Conservation (phyloP, 2,329 filamentous ascomycete species). For the Tolypocladium amazonense region DNA sequence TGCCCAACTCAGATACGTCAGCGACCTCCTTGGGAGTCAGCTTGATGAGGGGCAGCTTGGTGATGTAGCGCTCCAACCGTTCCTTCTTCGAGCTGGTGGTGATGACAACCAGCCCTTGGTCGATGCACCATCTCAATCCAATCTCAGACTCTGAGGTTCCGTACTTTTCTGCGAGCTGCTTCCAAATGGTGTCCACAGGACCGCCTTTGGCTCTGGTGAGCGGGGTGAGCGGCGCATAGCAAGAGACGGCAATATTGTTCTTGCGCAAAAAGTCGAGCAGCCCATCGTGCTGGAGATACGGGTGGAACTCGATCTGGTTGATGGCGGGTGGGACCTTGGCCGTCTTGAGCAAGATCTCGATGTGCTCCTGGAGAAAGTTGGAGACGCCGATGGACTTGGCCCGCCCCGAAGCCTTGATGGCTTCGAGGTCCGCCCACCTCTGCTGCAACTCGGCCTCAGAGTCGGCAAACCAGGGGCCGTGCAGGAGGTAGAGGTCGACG, state of each 20-base stretch:
- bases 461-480: constrained; percentile 43
- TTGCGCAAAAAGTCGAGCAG: constrained; percentile 47
- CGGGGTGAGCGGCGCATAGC: constrained; percentile 46
- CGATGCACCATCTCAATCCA: constrained; percentile 48
- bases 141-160: constrained; percentile 44
- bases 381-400: constrained; percentile 66
- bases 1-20: constrained; percentile 43
- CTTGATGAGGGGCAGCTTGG: constrained; percentile 42
- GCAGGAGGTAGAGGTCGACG: constrained; percentile 60
- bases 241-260: constrained; percentile 44
- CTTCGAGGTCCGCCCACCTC: constrained; percentile 51
- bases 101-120: constrained; percentile 46
- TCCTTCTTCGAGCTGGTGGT: constrained; percentile 51
- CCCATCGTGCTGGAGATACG: constrained; percentile 57
- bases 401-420: constrained; percentile 55
- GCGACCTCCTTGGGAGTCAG: constrained; percentile 48
- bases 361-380: constrained; percentile 53
- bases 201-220: constrained; percentile 36
- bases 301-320: constrained; percentile 77
- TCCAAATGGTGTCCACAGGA: constrained; percentile 41
- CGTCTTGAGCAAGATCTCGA: constrained; percentile 46
- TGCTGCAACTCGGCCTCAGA: constrained; percentile 42
- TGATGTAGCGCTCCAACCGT: constrained; percentile 44
- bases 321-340: constrained; percentile 54
- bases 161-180: constrained; percentile 45